Percentiles rank a stretch among this genome's conserved stretches.
Evolutionary conservation across 1,284 basidiomycete genomes (phyloP).

Genomic region (Pyrrhoderma noxium): DNA sequence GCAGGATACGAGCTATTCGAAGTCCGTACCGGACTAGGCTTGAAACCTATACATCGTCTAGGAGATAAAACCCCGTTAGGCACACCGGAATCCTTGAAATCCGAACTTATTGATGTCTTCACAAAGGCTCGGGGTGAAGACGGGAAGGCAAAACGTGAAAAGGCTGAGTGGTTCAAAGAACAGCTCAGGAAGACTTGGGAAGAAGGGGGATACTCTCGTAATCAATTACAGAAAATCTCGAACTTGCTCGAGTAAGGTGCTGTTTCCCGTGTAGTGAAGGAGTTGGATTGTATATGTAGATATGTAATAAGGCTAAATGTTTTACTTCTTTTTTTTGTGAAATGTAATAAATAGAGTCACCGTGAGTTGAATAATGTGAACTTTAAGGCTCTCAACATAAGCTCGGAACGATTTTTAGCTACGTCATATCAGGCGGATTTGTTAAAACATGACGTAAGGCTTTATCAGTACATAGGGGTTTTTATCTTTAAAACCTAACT

Average conservation of each 20-base stretch:
- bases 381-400: no score
- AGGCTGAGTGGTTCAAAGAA: slow-evolving; percentile 8
- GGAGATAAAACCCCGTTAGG: slow-evolving; percentile 6
- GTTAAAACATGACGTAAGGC: no score
- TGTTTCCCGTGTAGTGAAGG: no score
- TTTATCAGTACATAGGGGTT: no score
- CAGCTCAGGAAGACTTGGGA: slow-evolving; percentile 3
- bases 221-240: slow-evolving; percentile 1
- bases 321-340: no score
- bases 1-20: slow-evolving; percentile 27
- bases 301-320: no score
- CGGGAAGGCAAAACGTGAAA: slow-evolving; percentile 7
- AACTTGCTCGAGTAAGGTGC: not conserved
- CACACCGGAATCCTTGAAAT: slow-evolving; percentile 6
- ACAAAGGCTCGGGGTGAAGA: slow-evolving; percentile 8
- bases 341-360: no score
- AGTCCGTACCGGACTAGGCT: slow-evolving; percentile 23
- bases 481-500: no score
- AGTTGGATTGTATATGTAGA: no score
- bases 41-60: slow-evolving; percentile 19
- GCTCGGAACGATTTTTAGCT: no score
- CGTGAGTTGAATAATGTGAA: no score
- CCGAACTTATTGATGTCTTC: slow-evolving; percentile 7
- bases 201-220: not conserved
- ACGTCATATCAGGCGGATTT: no score